Evolutionary conservation across 1,284 basidiomycete species (phyloP).

Genomic region (Puccinia novopanici): DNA sequence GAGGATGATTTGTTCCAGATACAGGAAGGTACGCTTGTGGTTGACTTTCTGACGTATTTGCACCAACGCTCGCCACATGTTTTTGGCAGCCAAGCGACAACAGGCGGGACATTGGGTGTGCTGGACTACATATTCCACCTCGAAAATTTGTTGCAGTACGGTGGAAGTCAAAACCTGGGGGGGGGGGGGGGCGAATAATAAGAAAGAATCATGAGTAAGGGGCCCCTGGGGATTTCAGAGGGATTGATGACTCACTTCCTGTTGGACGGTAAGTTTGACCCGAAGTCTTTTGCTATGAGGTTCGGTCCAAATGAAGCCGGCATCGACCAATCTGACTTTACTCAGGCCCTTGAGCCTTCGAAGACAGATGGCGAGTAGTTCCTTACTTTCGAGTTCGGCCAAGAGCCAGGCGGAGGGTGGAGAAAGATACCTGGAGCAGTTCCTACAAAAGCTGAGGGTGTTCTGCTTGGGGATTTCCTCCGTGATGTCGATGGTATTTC

Average conservation of each 20-base stretch:
- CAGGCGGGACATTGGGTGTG: slow-evolving; percentile 95
- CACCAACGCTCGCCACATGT: slow-evolving; percentile 95
- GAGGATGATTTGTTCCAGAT: slow-evolving; percentile 94
- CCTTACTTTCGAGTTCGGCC: slow-evolving; percentile 85
- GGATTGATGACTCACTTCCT: slow-evolving; percentile 69
- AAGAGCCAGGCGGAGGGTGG: slow-evolving; percentile 85
- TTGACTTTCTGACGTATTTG: slow-evolving; percentile 97
- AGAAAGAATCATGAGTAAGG: too few relatives aligned
- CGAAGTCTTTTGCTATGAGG: slow-evolving; percentile 91
- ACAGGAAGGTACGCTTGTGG: slow-evolving; percentile 97
- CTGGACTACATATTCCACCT: slow-evolving; percentile 93
- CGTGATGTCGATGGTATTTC: slow-evolving; percentile 95
- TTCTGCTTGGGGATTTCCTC: slow-evolving; percentile 98
- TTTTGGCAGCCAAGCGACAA: slow-evolving; percentile 89
- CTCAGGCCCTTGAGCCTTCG: slow-evolving; percentile 91
- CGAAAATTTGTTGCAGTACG: slow-evolving; percentile 94
- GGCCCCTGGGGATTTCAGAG: too few relatives aligned
- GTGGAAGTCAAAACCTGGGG: slow-evolving; percentile 84
- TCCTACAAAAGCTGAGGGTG: slow-evolving; percentile 87
- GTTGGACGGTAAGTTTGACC: slow-evolving; percentile 94
- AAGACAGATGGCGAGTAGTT: slow-evolving; percentile 71
- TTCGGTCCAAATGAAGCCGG: slow-evolving; percentile 98
- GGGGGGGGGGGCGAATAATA: too few relatives aligned
- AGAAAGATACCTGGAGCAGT: slow-evolving; percentile 92
- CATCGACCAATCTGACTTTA: slow-evolving; percentile 93